Percentiles rank a stretch among this genome's conserved stretches.
Conservation (phyloP, 2,329 filamentous ascomycete species). For the Colletotrichum incanum region DNA sequence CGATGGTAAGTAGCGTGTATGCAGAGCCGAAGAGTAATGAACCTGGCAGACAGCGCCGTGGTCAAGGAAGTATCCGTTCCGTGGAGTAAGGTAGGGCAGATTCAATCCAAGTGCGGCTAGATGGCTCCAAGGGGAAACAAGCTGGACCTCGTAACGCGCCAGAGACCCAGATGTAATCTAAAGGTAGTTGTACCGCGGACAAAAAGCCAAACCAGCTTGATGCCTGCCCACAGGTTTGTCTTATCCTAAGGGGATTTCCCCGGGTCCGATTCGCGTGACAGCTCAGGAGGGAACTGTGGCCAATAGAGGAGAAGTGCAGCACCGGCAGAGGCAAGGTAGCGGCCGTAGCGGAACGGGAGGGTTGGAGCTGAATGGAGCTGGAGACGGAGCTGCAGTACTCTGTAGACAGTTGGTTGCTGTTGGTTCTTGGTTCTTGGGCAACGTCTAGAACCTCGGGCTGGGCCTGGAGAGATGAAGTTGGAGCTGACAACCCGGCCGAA, state of each 20-base stretch:
- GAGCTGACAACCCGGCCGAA: conserved; percentile 31
- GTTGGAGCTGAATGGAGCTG: conserved; percentile 13
- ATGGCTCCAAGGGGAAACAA: conserved; percentile 36
- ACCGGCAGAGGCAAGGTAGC: not conserved
- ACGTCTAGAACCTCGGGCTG: not conserved
- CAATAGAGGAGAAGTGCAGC: conserved; percentile 25
- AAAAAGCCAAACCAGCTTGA: conserved; percentile 22
- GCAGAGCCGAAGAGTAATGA: conserved; percentile 34
- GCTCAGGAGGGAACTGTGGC: conserved; percentile 13
- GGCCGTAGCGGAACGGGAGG: conserved; percentile 25
- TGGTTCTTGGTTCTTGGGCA: not conserved
- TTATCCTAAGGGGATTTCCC: conserved; percentile 21
- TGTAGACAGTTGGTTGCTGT: not conserved
- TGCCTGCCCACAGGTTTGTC: conserved; percentile 34
- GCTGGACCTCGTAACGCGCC: conserved; percentile 39
- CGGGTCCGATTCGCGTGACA: conserved; percentile 31
- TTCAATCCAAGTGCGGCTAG: conserved; percentile 39
- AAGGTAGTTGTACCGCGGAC: conserved; percentile 34
- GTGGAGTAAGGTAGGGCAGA: conserved; percentile 42
- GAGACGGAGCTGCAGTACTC: conserved; percentile 1
- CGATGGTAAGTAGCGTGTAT: conserved; percentile 12
- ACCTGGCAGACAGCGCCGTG: conserved; percentile 30
- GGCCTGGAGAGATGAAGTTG: conserved; percentile 15
- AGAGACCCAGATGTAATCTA: conserved; percentile 42
- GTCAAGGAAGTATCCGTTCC: conserved; percentile 40